These are phyloP conservation scores for Penicillium robsamsonii DNA, from an alignment of 495 filamentous ascomycete species.

Conservation along the genomic window DNA sequence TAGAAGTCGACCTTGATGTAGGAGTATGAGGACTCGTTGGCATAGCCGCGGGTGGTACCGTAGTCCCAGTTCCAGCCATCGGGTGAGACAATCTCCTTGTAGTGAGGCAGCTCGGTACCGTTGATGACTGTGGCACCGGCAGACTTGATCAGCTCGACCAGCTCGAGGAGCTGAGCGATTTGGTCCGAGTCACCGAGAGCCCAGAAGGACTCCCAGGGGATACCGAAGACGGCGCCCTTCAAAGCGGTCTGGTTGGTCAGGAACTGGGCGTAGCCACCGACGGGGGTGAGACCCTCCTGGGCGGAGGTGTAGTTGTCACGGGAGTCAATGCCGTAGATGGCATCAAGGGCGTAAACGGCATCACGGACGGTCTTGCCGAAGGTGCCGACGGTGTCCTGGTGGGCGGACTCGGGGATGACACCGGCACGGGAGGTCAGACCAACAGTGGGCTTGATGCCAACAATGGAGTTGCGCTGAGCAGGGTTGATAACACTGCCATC, in stretches of 20 bases:
- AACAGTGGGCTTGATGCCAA: conserved; percentile 68
- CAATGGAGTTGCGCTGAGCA: conserved; percentile 52
- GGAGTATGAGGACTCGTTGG: conserved; percentile 70
- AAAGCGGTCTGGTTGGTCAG: conserved; percentile 52
- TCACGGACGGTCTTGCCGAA: conserved; percentile 67
- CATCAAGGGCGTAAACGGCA: conserved; percentile 63
- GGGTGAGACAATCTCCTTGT: conserved; percentile 58
- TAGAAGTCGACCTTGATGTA: conserved; percentile 75
- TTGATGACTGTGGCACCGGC: conserved; percentile 70
- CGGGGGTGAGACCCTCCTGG: conserved; percentile 52
- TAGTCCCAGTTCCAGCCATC: conserved; percentile 74
- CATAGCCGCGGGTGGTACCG: conserved; percentile 57
- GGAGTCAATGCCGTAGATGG: conserved; percentile 60
- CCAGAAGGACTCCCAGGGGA: conserved; percentile 73
- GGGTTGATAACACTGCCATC: conserved; percentile 74
- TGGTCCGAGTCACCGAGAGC: conserved; percentile 52
- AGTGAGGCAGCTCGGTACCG: conserved; percentile 63
- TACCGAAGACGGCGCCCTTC: conserved; percentile 61
- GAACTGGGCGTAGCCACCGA: conserved; percentile 54
- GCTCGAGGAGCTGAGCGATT: conserved; percentile 47
- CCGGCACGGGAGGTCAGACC: conserved; percentile 61
- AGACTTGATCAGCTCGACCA: conserved; percentile 52
- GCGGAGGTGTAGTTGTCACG: conserved; percentile 60
- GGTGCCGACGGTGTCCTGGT: conserved; percentile 66
- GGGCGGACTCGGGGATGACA: conserved; percentile 62